These are phyloP conservation scores for Paramecium sexaurelia DNA, from an alignment of 73 alveolate genomes.

Conservation along the genomic window DNA sequence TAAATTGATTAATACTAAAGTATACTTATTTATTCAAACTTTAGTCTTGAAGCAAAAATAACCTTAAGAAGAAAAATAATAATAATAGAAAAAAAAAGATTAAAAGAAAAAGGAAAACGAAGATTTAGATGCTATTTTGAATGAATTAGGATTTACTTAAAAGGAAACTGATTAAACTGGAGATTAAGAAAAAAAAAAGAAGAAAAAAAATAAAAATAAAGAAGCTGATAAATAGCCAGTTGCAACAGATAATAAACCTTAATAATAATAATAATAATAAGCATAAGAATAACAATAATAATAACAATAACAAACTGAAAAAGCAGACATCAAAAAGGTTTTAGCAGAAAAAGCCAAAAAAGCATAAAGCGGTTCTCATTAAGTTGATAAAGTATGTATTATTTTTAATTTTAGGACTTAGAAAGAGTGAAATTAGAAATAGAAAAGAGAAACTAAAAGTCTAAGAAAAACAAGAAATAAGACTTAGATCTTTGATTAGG, in stretches of 20 bases:
- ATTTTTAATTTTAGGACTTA: not conserved
- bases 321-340: not conserved
- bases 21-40: not conserved
- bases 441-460: slow-evolving; percentile 9
- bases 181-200: not conserved
- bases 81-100: not conserved
- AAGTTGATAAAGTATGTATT: not conserved
- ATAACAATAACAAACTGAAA: not conserved
- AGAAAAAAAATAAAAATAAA: slow-evolving; percentile 1
- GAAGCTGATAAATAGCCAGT: not conserved
- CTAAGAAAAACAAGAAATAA: slow-evolving; percentile 21
- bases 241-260: not conserved
- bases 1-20: not conserved
- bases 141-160: not conserved
- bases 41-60: not conserved
- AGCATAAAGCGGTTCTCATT: not conserved
- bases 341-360: slow-evolving; percentile 36
- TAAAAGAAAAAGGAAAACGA: not conserved
- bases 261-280: not conserved
- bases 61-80: not conserved
- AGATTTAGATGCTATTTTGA: not conserved
- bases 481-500: slow-evolving; percentile 25
- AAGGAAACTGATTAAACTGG: not conserved
- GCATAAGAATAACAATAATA: not conserved
- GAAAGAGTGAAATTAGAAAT: slow-evolving; percentile 33